These are phyloP conservation scores for Hypoxylon rubiginosum DNA, from an alignment of 2,329 filamentous ascomycete genomes.

Conservation along the genomic window DNA sequence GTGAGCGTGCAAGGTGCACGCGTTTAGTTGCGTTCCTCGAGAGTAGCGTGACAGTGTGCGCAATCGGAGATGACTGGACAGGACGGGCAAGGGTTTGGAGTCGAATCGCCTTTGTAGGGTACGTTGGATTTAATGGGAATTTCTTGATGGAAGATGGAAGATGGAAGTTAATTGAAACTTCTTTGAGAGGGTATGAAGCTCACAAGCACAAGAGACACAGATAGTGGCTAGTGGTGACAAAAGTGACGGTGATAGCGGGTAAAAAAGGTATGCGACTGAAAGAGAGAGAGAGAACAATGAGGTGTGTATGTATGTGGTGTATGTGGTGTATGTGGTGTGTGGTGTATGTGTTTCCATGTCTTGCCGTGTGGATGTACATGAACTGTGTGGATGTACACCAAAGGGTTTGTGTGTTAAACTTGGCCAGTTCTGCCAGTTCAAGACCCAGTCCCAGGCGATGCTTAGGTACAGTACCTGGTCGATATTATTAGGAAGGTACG, in stretches of 20 bases:
- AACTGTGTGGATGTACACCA: too few species aligned
- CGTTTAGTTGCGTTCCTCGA: slow-evolving; percentile 30
- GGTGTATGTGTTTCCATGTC: not conserved
- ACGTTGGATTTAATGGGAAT: not conserved
- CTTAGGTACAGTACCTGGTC: too few species aligned
- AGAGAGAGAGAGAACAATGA: not conserved
- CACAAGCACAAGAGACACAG: not conserved
- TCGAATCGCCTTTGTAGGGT: slow-evolving; percentile 25
- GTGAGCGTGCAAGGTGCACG: slow-evolving; percentile 25
- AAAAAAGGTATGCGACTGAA: slow-evolving; percentile 2
- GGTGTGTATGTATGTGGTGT: not conserved
- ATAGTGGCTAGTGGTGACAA: not conserved
- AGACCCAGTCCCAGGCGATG: too few species aligned
- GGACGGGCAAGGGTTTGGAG: slow-evolving; percentile 14
- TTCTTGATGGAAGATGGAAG: not conserved
- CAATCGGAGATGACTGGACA: slow-evolving; percentile 40
- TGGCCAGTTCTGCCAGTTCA: too few species aligned
- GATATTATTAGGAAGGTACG: too few species aligned
- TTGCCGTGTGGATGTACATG: too few species aligned
- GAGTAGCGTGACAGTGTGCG: slow-evolving; percentile 36
- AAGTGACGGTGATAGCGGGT: not conserved
- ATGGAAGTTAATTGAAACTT: not conserved
- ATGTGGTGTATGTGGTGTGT: too few species aligned
- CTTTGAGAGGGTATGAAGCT: not conserved
- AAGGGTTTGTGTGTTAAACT: too few species aligned